These are phyloP conservation scores for Caryopteris hybrid DNA, from an alignment of 305 asterid species.

Conservation along the genomic window DNA sequence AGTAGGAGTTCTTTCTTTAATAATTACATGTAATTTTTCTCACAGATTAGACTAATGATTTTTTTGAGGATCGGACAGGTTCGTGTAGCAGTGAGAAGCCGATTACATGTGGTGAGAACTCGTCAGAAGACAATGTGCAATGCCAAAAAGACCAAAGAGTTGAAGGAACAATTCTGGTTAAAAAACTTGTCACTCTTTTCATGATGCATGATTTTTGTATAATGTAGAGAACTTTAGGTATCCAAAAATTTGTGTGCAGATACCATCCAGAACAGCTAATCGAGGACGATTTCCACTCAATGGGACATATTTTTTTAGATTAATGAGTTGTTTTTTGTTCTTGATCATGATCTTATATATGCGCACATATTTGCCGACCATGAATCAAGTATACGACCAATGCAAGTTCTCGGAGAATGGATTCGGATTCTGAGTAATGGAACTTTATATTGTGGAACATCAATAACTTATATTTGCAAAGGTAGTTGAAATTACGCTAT, in stretches of 20 bases:
- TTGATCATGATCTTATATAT: too few relatives aligned
- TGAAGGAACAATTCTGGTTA: slow-evolving; percentile 59
- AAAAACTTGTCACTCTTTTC: neutral
- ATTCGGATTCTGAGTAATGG: slow-evolving; percentile 24
- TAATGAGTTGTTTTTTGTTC: slow-evolving; percentile 49
- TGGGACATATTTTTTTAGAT: slow-evolving; percentile 48
- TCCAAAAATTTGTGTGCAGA: slow-evolving; percentile 4
- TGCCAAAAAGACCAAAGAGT: slow-evolving; percentile 7
- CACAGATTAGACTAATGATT: too few relatives aligned
- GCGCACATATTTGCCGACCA: slow-evolving; percentile 36
- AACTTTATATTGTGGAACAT: slow-evolving; percentile 35
- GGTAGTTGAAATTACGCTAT: slow-evolving; percentile 21
- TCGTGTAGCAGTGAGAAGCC: too few relatives aligned
- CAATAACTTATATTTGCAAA: slow-evolving; percentile 34
- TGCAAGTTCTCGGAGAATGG: slow-evolving; percentile 28
- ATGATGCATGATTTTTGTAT: too few relatives aligned
- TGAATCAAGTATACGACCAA: slow-evolving; percentile 38
- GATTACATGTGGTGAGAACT: too few relatives aligned
- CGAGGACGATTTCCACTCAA: slow-evolving; percentile 45
- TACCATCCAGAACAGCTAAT: slow-evolving; percentile 40
- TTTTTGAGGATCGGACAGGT: too few relatives aligned
- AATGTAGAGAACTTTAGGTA: neutral
- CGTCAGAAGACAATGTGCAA: neutral
- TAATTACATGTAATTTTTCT: too few relatives aligned
- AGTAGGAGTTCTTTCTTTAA: too few relatives aligned